A percentile compares a stretch with the other conserved stretches of the same genome.
These are phyloP conservation scores for Phytophthora europaea DNA, from an alignment of 352 stramenopile species.

Conservation along the genomic window DNA sequence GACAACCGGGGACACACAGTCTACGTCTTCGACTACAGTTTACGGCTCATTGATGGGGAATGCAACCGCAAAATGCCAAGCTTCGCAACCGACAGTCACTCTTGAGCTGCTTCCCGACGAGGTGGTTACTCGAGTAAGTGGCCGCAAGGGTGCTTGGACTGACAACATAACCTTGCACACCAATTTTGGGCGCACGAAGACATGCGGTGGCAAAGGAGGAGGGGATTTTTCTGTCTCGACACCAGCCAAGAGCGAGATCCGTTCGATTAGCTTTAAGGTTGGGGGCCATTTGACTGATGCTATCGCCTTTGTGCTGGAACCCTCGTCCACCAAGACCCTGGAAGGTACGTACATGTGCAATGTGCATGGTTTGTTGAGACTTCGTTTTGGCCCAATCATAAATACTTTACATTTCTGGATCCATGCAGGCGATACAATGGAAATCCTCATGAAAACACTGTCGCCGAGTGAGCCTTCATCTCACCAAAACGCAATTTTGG, in stretches of 20 bases:
- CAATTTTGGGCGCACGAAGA: conserved; percentile 69
- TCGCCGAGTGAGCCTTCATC: conserved; percentile 14
- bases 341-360: conserved; percentile 28
- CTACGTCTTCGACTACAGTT: conserved; percentile 6
- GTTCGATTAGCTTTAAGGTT: conserved; percentile 64
- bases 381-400: background rate
- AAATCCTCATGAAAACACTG: conserved; percentile 36
- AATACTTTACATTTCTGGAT: background rate
- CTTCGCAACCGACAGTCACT: conserved; percentile 41
- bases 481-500: conserved; percentile 41
- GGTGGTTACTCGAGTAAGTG: conserved; percentile 54
- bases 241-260: conserved; percentile 55
- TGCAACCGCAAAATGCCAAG: conserved; percentile 36
- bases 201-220: conserved; percentile 70
- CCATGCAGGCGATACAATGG: conserved; percentile 32
- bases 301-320: conserved; percentile 56
- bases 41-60: conserved; percentile 65
- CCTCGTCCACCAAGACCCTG: conserved; percentile 15
- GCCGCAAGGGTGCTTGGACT: conserved; percentile 82
- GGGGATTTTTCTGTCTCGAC: conserved; percentile 56
- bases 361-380: background rate
- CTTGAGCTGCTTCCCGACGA: conserved; percentile 63
- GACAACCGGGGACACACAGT: background rate
- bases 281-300: conserved; percentile 78
- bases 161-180: conserved; percentile 72